These are phyloP conservation scores for Phytophthora pseudosyringae DNA, from an alignment of 352 stramenopile species.

Conservation along the genomic window DNA sequence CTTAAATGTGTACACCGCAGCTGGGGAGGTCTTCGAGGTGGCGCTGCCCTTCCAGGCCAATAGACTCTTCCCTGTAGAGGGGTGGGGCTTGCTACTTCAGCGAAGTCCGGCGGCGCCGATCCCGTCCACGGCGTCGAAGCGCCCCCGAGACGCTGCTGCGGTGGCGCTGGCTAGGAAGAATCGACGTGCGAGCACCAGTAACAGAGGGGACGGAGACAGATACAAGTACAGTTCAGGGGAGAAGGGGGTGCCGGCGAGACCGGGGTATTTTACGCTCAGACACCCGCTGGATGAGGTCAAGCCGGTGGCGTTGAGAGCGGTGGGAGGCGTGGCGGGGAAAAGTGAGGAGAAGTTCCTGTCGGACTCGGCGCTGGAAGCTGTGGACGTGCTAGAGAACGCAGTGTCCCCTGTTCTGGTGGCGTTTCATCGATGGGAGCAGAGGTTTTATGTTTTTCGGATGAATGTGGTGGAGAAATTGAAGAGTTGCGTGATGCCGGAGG, in stretches of 20 bases:
- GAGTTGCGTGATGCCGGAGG: slow-evolving; percentile 13
- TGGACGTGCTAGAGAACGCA: slow-evolving; percentile 40
- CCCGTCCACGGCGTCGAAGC: slow-evolving; percentile 36
- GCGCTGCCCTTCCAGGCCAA: slow-evolving; percentile 78
- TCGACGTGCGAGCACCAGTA: slow-evolving; percentile 44
- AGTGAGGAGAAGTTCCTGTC: slow-evolving; percentile 43
- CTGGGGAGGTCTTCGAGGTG: slow-evolving; percentile 75
- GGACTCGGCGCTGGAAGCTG: slow-evolving; percentile 60
- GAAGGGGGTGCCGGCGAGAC: slow-evolving; percentile 30
- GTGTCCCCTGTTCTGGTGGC: slow-evolving; percentile 45
- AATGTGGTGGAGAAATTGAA: slow-evolving; percentile 12
- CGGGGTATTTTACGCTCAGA: slow-evolving; percentile 75
- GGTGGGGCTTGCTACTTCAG: slow-evolving; percentile 64
- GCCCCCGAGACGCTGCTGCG: slow-evolving; percentile 33
- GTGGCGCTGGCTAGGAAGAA: slow-evolving; percentile 37
- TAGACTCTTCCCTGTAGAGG: slow-evolving; percentile 53
- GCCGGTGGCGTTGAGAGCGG: slow-evolving; percentile 47
- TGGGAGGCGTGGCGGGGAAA: neutral
- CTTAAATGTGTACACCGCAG: slow-evolving; percentile 68
- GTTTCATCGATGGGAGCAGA: slow-evolving; percentile 54
- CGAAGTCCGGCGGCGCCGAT: slow-evolving; percentile 46
- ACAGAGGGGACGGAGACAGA: slow-evolving; percentile 41
- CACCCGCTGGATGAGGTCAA: slow-evolving; percentile 84
- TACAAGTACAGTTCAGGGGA: slow-evolving; percentile 38
- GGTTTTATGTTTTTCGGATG: slow-evolving; percentile 63